Evolutionary conservation across 148 eudicot genomes (phyloP).

Genomic region (Rhododendron ferrugineum): DNA sequence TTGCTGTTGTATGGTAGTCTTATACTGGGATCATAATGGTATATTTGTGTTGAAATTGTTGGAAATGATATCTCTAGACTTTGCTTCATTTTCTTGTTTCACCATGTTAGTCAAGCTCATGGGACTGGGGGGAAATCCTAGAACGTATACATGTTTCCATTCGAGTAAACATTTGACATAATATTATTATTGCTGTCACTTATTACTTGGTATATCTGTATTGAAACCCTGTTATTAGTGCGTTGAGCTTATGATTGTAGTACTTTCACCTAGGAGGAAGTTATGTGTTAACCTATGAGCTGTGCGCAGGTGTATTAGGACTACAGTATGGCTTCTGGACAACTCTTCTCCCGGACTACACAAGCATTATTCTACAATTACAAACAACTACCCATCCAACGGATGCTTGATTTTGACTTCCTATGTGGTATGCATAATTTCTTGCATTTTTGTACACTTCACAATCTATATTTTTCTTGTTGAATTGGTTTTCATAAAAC

Average conservation of each 20-base stretch:
- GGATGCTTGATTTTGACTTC: constrained; percentile 99
- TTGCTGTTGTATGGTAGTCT: neutral
- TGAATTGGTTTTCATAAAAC: neutral
- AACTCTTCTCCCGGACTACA: constrained; percentile 85
- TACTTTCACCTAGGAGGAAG: neutral
- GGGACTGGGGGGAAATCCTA: no score
- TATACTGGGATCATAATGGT: neutral
- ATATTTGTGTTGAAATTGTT: neutral
- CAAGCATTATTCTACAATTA: constrained; percentile 94
- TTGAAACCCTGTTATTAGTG: neutral
- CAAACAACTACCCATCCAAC: constrained; percentile 92
- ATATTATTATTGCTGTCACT: neutral
- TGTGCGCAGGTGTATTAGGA: constrained; percentile 30
- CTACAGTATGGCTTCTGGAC: constrained; percentile 85
- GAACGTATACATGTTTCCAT: neutral
- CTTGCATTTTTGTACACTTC: neutral
- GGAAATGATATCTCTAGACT: neutral
- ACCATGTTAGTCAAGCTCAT: neutral
- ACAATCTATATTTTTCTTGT: neutral
- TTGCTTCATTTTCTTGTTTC: neutral
- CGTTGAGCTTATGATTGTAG: neutral
- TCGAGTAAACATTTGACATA: neutral
- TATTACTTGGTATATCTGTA: neutral
- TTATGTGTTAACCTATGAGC: neutral
- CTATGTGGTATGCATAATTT: constrained; percentile 62